These are phyloP conservation scores for Populus tomentosa DNA, from an alignment of 441 rosid genomes.

Conservation along the genomic window DNA sequence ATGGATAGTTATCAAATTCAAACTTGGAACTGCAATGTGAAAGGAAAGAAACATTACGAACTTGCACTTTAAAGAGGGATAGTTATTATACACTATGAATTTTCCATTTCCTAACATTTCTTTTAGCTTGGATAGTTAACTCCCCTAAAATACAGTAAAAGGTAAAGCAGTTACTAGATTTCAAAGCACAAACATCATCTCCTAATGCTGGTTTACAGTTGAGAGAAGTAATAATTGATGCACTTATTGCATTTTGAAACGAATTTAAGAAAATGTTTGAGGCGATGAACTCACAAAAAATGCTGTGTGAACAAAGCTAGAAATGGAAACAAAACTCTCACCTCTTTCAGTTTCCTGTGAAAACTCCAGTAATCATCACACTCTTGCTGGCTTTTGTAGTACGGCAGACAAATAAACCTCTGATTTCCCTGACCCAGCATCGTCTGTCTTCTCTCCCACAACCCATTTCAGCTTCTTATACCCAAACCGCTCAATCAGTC, in stretches of 20 bases:
- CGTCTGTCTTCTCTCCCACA: conserved; percentile 76
- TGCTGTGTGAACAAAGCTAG: conserved; percentile 22
- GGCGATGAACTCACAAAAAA: conserved; percentile 17
- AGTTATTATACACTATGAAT: conserved; percentile 9
- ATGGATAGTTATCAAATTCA: not conserved
- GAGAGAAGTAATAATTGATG: conserved; percentile 18
- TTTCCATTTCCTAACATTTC: conserved; percentile 19
- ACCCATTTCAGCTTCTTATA: conserved; percentile 97
- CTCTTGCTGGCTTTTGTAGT: conserved; percentile 86
- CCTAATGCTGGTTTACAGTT: conserved; percentile 19
- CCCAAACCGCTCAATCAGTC: conserved; percentile 73
- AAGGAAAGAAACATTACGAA: not conserved
- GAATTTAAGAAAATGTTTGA: conserved; percentile 20
- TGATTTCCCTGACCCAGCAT: conserved; percentile 39
- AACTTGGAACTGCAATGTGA: not conserved
- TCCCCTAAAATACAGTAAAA: conserved; percentile 20
- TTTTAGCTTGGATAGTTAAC: conserved; percentile 13
- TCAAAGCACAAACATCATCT: conserved; percentile 14
- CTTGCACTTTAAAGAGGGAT: conserved; percentile 1
- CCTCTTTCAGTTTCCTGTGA: conserved; percentile 20
- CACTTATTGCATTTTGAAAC: conserved; percentile 29
- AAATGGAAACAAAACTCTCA: conserved; percentile 11
- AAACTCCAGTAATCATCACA: conserved; percentile 23
- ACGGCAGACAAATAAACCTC: conserved; percentile 80
- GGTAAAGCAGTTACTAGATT: conserved; percentile 5